Conservation (phyloP, 495 filamentous ascomycete genomes). For the Tetracladium setigerum region DNA sequence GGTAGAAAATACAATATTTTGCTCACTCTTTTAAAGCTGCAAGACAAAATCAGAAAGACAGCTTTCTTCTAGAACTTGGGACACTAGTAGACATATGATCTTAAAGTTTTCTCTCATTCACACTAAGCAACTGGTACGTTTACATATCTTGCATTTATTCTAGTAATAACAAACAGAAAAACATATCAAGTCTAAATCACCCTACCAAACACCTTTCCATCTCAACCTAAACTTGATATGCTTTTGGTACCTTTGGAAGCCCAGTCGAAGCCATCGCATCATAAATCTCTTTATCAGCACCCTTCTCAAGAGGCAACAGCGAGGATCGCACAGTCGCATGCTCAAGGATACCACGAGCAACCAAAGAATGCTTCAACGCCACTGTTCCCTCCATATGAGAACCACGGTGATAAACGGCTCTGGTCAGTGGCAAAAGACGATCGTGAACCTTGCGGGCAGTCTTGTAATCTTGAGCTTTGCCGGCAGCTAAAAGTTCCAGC, state of each 20-base stretch:
- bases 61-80: too few relatives aligned
- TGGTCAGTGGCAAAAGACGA: constrained; percentile 19
- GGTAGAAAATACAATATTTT: too few relatives aligned
- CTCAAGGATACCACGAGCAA: constrained; percentile 26
- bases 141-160: too few relatives aligned
- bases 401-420: constrained; percentile 28
- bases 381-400: constrained; percentile 31
- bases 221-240: constrained; percentile 3
- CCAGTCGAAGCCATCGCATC: constrained; percentile 21
- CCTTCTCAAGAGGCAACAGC: constrained; percentile 23
- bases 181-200: too few relatives aligned
- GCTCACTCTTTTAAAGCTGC: too few relatives aligned
- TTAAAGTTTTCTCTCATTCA: too few relatives aligned
- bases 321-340: constrained; percentile 27
- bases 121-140: too few relatives aligned
- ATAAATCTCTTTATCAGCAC: constrained; percentile 27
- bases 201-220: too few relatives aligned
- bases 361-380: constrained; percentile 27
- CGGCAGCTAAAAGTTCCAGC: constrained; percentile 27
- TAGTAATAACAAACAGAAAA: too few relatives aligned
- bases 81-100: too few relatives aligned
- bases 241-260: constrained; percentile 11
- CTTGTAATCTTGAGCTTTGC: constrained; percentile 28
- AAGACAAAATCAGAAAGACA: too few relatives aligned
- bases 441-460: constrained; percentile 27